These are phyloP conservation scores for Aspergillus affinis DNA, from an alignment of 495 filamentous ascomycete species.

Conservation along the genomic window DNA sequence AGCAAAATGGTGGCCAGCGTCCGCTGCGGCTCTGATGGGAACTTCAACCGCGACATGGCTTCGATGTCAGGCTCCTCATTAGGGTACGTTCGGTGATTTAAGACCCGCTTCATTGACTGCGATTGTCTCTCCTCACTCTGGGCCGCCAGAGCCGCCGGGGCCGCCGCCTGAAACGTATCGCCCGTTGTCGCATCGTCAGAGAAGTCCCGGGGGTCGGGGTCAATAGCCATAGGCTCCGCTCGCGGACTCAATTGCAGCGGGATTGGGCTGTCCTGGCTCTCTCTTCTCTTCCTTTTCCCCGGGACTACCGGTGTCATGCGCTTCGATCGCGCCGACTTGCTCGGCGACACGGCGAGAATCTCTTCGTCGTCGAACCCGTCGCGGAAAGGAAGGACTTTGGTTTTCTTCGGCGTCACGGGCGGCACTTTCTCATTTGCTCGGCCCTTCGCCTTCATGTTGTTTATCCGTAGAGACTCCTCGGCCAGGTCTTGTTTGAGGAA, in stretches of 20 bases:
- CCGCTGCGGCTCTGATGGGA: slow-evolving; percentile 54
- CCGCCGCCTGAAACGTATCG: slow-evolving; percentile 6
- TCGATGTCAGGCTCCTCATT: slow-evolving; percentile 56
- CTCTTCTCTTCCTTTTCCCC: slow-evolving; percentile 62
- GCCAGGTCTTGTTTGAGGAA: slow-evolving; percentile 67
- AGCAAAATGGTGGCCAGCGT: slow-evolving; percentile 58
- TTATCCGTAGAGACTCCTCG: slow-evolving; percentile 53
- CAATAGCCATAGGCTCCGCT: slow-evolving; percentile 27
- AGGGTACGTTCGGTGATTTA: slow-evolving; percentile 53
- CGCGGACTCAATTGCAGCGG: slow-evolving; percentile 52
- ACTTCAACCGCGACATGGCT: slow-evolving; percentile 44
- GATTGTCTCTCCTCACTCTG: slow-evolving; percentile 14
- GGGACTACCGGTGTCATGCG: slow-evolving; percentile 57
- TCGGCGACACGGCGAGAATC: slow-evolving; percentile 58
- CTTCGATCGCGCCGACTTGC: slow-evolving; percentile 53
- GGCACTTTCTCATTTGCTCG: slow-evolving; percentile 36
- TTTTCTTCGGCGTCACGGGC: slow-evolving; percentile 59
- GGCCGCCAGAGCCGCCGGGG: not conserved
- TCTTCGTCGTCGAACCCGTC: slow-evolving; percentile 78
- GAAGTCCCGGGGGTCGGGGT: slow-evolving; percentile 20
- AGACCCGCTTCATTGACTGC: slow-evolving; percentile 55
- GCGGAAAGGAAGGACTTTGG: slow-evolving; percentile 52
- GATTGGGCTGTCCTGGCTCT: slow-evolving; percentile 53
- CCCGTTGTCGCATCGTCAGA: slow-evolving; percentile 21
- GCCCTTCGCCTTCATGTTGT: slow-evolving; percentile 46